Base-by-base conservation (phyloP, 1,139 yeast species). In the Lizanozyma gosingica region DNA sequence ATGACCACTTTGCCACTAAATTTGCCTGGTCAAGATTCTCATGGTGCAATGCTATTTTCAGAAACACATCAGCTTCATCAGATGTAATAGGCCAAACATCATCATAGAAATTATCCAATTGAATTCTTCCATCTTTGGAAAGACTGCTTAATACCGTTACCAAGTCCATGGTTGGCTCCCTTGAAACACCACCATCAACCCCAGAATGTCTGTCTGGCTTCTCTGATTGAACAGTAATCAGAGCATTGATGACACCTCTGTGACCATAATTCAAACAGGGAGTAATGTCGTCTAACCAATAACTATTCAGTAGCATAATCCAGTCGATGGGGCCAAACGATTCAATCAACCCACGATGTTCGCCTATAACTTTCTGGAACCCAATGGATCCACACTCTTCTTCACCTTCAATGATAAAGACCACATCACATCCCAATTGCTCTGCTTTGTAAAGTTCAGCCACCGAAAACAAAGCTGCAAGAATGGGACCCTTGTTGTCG, bases 181-280 rank as follows among this genome's bases (percentile, higher is more conserved):
- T 72, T 50, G 78, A 76, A 8, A 83, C 81, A 44, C 97, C 98
- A 37, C 98, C 98, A 61, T 90, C 95, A 14, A 92, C 94, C 45
- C 98, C 98, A 0, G 97, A 87, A 54, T 92, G 98, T 45, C 95
- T 69, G 60, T 92, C 97, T 1, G 95, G 95, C 45, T 72, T 73
- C 44, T 78, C 87, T 39, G 90, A 80, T 41, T 68, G 65, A 14
- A 92, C 71, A 34, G 76, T 77, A 2, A 92, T 74, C n/a, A 80
- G 68, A 2, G 88, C 83, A 57, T 87, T 84, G 33, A 92, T 71
- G 4, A 90, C 92, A 36, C 98, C 98, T 55, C 98, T 74, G 43
- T 92, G 68, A 0, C 98, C 98, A 58, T 90, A 92, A 54, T 92
- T 92, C 48, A 92, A 67, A 58, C 97, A 92, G 1, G 98, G 98